phyloP scores from a whole-genome alignment of 495 filamentous ascomycete species.

The Evernia prunastri region DNA sequence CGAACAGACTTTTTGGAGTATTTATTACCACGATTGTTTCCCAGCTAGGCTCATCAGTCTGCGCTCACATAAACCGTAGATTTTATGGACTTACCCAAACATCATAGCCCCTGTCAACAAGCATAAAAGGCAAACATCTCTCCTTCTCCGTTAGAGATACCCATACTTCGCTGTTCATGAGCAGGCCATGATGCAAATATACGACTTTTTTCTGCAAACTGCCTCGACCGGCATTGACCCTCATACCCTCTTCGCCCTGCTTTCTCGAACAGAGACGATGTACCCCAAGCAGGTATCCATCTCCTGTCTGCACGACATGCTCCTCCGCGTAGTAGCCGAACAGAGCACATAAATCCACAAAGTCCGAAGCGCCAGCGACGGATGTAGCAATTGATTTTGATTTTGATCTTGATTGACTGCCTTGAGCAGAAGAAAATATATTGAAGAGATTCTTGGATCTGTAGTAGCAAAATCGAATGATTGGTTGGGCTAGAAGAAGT shows the following conservation, averaged over 20 bases:
- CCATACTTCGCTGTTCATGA: constrained; percentile 99
- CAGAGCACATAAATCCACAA: constrained; percentile 81
- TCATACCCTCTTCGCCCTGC: constrained; percentile 61
- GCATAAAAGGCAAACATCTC: constrained; percentile 75
- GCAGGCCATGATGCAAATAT: constrained; percentile 90
- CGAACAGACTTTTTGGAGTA: constrained; percentile 90
- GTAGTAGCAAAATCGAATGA: constrained; percentile 77
- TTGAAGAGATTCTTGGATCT: constrained; percentile 80
- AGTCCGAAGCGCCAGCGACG: constrained; percentile 71
- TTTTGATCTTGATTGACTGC: constrained; percentile 51
- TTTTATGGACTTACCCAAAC: constrained; percentile 64
- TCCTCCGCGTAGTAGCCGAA: constrained; percentile 92
- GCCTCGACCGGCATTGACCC: constrained; percentile 65
- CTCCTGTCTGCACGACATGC: constrained; percentile 87
- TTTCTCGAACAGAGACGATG: constrained; percentile 78
- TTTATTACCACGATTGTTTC: constrained; percentile 97
- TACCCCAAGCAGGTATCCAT: constrained; percentile 88
- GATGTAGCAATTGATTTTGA: constrained; percentile 39
- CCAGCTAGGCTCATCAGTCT: constrained; percentile 49
- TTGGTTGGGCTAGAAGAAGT: constrained; percentile 54
- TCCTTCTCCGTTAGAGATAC: constrained; percentile 84
- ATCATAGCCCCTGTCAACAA: constrained; percentile 91
- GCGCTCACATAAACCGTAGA: not conserved
- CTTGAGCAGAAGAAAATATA: constrained; percentile 61
- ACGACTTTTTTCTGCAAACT: constrained; percentile 77